These are phyloP conservation scores for Letharia lupina DNA, from an alignment of 495 filamentous ascomycete genomes.

Conservation along the genomic window DNA sequence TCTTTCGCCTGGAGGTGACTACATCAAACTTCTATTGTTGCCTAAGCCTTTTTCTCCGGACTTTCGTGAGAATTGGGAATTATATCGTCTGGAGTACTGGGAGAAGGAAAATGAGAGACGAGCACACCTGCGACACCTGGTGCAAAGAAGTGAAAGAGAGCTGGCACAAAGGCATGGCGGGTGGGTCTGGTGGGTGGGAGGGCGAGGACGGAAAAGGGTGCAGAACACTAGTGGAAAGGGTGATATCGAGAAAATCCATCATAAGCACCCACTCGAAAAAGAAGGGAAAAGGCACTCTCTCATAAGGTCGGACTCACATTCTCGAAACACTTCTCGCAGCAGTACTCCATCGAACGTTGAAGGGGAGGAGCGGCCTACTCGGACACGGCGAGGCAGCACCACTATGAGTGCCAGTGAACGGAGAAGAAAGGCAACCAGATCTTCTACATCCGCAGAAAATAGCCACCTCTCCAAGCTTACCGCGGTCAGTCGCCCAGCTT, in stretches of 20 bases:
- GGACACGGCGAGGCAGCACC: slow-evolving; percentile 21
- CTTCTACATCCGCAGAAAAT: slow-evolving; percentile 15
- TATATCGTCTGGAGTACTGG: slow-evolving; percentile 91
- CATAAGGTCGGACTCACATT: slow-evolving; percentile 40
- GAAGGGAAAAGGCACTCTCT: slow-evolving; percentile 32
- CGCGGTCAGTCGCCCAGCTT: slow-evolving; percentile 20
- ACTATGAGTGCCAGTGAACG: slow-evolving; percentile 22
- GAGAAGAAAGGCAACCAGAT: slow-evolving; percentile 21
- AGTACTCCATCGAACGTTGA: slow-evolving; percentile 34
- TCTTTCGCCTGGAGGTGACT: slow-evolving; percentile 77
- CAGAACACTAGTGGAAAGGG: slow-evolving; percentile 26
- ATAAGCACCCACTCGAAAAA: slow-evolving; percentile 33
- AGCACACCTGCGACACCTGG: slow-evolving; percentile 56
- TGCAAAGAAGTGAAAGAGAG: slow-evolving; percentile 56
- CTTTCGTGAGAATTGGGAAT: slow-evolving; percentile 96
- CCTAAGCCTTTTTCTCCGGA: slow-evolving; percentile 92
- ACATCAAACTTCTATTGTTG: slow-evolving; percentile 80
- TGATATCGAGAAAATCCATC: slow-evolving; percentile 29
- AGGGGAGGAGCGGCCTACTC: slow-evolving; percentile 19
- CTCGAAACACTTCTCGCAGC: slow-evolving; percentile 43
- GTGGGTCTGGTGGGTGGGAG: slow-evolving; percentile 75
- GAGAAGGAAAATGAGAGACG: slow-evolving; percentile 91
- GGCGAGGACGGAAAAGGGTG: slow-evolving; percentile 47
- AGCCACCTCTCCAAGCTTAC: slow-evolving; percentile 15
- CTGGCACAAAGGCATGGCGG: slow-evolving; percentile 59